Evolutionary conservation across 768 basidiomycete genomes (phyloP).

Genomic region (Leccinum disarticulatum): DNA sequence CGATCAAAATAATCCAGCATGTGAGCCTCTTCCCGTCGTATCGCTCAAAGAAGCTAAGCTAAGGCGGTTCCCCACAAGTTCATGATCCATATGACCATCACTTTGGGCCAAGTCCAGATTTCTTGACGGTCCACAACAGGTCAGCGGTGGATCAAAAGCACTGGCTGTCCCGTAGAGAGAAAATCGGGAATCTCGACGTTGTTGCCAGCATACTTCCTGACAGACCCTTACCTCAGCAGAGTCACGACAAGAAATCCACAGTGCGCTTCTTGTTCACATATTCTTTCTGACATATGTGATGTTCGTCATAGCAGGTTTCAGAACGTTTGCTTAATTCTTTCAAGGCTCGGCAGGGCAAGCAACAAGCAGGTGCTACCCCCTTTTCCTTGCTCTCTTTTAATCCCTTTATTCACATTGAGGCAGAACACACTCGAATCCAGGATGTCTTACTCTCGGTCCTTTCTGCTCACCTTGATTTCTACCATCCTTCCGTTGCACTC

Average conservation of each 20-base stretch:
- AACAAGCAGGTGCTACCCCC: slow-evolving; percentile 45
- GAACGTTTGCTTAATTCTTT: slow-evolving; percentile 60
- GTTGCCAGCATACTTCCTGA: slow-evolving; percentile 48
- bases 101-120: slow-evolving; percentile 61
- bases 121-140: slow-evolving; percentile 50
- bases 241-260: slow-evolving; percentile 22
- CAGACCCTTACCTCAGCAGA: slow-evolving; percentile 34
- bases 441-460: slow-evolving; percentile 66
- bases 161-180: slow-evolving; percentile 56
- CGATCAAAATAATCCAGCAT: slow-evolving; percentile 30
- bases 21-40: slow-evolving; percentile 8
- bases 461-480: slow-evolving; percentile 73
- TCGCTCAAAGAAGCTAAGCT: slow-evolving; percentile 1
- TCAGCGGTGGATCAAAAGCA: slow-evolving; percentile 50
- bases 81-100: slow-evolving; percentile 67
- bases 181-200: slow-evolving; percentile 51
- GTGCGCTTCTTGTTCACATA: slow-evolving; percentile 17
- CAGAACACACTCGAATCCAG: slow-evolving; percentile 57
- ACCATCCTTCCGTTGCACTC: slow-evolving; percentile 63
- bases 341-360: slow-evolving; percentile 50
- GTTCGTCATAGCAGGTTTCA: slow-evolving; percentile 42
- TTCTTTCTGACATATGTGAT: not conserved
- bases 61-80: slow-evolving; percentile 6
- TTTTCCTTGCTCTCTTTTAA: not conserved
- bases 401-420: slow-evolving; percentile 6